phyloP scores from a whole-genome alignment of 2,329 filamentous ascomycete genomes.

The Sporothrix pallida region DNA sequence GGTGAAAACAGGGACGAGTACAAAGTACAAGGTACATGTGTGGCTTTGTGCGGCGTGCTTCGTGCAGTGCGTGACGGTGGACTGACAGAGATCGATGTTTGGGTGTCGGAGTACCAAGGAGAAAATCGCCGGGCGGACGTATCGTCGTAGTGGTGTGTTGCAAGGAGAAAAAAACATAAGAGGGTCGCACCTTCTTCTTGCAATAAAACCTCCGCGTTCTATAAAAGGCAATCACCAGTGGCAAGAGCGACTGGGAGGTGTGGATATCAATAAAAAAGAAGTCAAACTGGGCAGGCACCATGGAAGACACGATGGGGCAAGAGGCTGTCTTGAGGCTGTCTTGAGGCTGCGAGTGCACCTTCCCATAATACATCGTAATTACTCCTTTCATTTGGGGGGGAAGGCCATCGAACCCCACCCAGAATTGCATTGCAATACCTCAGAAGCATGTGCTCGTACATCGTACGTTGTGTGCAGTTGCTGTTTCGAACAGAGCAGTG shows the following conservation, averaged over 20 bases:
- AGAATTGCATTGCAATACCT: not conserved
- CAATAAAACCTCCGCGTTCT: constrained; percentile 15
- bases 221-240: not conserved
- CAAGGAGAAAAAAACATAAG: not conserved
- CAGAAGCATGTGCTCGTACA: not conserved
- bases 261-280: not conserved
- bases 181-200: constrained; percentile 21
- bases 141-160: not conserved
- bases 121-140: not conserved
- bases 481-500: not conserved
- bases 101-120: not conserved
- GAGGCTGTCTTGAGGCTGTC: too few relatives aligned
- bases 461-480: constrained; percentile 15
- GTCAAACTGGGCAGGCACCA: not conserved
- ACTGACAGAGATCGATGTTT: not conserved
- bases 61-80: too few relatives aligned
- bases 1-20: not conserved
- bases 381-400: too few relatives aligned
- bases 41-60: not conserved
- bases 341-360: not conserved
- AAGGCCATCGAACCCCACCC: not conserved
- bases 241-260: not conserved
- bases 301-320: not conserved
- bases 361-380: not conserved
- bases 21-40: not conserved